Base-by-base conservation (phyloP, 495 filamentous ascomycete genomes). In the Aspergillus sparsus region DNA sequence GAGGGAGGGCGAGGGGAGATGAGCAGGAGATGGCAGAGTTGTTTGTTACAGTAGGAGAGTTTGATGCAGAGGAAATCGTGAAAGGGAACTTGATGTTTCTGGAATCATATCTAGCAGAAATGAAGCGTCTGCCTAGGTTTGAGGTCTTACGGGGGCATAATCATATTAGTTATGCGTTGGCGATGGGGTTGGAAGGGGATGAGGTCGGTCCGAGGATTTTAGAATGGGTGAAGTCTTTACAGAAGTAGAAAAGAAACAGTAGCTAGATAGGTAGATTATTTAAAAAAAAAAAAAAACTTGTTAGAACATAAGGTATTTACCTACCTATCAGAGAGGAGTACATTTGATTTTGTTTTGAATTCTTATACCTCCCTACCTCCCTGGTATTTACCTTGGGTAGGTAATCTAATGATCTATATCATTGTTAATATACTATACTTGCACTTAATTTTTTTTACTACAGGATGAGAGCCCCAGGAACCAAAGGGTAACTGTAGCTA, bases 121-220 rank as follows among this genome's bases (percentile, higher is more conserved):
- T 42, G 41, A 33, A 35, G 12, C 27, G 55, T 13, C 10, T 57
- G 10, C 41, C 55, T 13, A 10, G 27, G 27, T 47, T 57, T 35
- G 55, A 57, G 44, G 55, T 57, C 2, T 36, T 57, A 10, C 16
- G 18, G 41, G 44, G 55, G 7, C 55, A 57, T 46, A 57, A 57
- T 36, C 55, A 57, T 35, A 49, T 57, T 15, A 57, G 55, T 49
- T 57, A 57, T 32, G 41, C 41, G 31, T 49, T 57, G 42, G 21
- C 55, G 11, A 49, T 57, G 6, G 55, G 42, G 13, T 15, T 57
- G 42, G 41, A 32, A 27, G 42, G 55, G 9, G 55, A 57, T 49
- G 55, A 57, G 15, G 44, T 49, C 36, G 55, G 55, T 7, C 55
- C 55, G 39, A 32, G 21, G 41, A 49, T 57, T 16, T 15, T 57